Percentiles rank a stretch among this genome's conserved stretches.
phyloP scores from a whole-genome alignment of 371 early-diverging fungal genomes.

The Lichtheimia ramosa region DNA sequence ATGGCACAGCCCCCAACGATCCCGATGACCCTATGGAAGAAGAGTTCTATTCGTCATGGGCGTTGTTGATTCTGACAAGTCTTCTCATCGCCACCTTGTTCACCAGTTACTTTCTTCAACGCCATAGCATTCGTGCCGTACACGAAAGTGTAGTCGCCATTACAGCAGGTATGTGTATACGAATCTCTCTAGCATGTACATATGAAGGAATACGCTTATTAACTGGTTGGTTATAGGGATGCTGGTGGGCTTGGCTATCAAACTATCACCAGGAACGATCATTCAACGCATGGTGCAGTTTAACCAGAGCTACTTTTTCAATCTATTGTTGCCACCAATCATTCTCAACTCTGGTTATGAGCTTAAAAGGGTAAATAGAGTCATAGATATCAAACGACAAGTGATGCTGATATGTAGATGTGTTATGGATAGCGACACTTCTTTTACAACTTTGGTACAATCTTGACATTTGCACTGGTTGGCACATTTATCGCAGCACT shows the following conservation, averaged over 20 bases:
- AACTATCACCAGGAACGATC: conserved; percentile 66
- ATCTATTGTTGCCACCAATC: conserved; percentile 92
- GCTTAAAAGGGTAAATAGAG: conserved; percentile 68
- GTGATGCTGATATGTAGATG: background rate
- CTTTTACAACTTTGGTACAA: conserved; percentile 86
- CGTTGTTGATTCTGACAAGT: conserved; percentile 80
- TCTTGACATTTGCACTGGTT: conserved; percentile 87
- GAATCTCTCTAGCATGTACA: no score
- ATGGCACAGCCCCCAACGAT: conserved; percentile 19
- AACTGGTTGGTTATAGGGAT: conserved; percentile 58
- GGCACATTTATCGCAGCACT: conserved; percentile 91
- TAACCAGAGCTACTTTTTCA: conserved; percentile 91
- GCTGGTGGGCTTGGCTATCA: conserved; percentile 84
- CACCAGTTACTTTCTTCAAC: conserved; percentile 84
- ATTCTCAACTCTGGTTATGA: conserved; percentile 95
- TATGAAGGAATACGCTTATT: background rate
- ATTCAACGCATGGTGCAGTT: conserved; percentile 88
- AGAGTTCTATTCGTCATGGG: conserved; percentile 81
- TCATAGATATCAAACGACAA: background rate
- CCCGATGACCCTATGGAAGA: conserved; percentile 57
- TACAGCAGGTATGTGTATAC: conserved; percentile 64
- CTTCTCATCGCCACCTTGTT: conserved; percentile 83
- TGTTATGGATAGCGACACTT: conserved; percentile 62
- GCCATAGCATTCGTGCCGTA: conserved; percentile 78
- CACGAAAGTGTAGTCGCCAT: conserved; percentile 95